Conservation (phyloP, 2,329 filamentous ascomycete genomes). For the Dactylella cylindrospora region DNA sequence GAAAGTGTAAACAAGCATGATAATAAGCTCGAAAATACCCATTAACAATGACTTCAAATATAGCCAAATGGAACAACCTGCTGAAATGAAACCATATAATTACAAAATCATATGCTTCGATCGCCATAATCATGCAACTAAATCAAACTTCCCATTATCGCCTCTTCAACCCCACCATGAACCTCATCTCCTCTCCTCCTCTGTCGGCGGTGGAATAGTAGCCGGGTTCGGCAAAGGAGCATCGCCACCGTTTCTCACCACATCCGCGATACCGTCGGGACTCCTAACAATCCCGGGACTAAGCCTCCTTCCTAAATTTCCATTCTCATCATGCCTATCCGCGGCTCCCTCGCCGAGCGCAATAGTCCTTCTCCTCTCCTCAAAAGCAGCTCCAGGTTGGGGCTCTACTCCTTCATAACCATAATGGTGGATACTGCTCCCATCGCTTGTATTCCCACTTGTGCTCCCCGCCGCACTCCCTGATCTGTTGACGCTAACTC, state of each 20-base stretch:
- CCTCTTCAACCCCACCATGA: no score
- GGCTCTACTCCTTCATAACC: not conserved
- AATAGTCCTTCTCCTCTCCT: constrained; percentile 26
- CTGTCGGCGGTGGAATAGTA: not conserved
- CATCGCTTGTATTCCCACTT: constrained; percentile 4
- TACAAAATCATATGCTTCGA: no score
- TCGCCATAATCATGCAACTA: no score
- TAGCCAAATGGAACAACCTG: no score
- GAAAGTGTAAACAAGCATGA: no score
- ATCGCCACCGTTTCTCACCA: constrained; percentile 28
- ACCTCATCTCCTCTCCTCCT: not conserved
- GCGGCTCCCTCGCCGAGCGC: constrained; percentile 25
- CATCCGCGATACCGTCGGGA: constrained; percentile 12
- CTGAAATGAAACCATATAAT: no score
- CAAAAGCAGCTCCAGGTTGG: not conserved
- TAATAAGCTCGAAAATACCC: no score
- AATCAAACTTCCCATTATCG: no score
- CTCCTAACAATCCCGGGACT: no score
- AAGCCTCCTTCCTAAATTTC: not conserved
- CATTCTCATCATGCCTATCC: constrained; percentile 5
- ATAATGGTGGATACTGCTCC: not conserved
- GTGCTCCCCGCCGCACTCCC: constrained; percentile 18
- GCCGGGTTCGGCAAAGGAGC: constrained; percentile 30
- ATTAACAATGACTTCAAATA: no score
- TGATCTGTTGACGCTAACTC: constrained; percentile 16